Evolutionary conservation across 257 asterid species (phyloP).

Genomic region (Solanum chiquidenum): DNA sequence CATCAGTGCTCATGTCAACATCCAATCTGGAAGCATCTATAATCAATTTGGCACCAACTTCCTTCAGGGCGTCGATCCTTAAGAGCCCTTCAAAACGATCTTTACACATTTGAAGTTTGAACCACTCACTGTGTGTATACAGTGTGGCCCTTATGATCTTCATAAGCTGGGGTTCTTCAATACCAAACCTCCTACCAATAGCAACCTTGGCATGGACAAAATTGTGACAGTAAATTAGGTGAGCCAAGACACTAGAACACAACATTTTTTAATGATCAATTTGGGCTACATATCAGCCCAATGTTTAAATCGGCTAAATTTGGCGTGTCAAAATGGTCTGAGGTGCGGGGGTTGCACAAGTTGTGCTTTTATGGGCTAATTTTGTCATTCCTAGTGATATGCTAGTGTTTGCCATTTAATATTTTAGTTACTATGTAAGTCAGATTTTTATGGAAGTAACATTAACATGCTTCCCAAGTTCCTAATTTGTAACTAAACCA

Average conservation of each 20-base stretch:
- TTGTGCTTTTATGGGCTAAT: neutral
- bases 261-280: neutral
- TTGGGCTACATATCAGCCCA: neutral
- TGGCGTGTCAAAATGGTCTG: neutral
- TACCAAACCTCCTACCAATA: constrained; percentile 72
- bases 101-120: constrained; percentile 94
- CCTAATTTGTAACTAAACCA: neutral
- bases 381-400: neutral
- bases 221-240: neutral
- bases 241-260: neutral
- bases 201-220: constrained; percentile 57
- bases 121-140: constrained; percentile 81
- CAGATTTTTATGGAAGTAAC: neutral
- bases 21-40: constrained; percentile 49
- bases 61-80: constrained; percentile 66
- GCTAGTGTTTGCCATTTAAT: neutral
- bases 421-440: neutral
- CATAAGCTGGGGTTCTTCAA: constrained; percentile 95
- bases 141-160: constrained; percentile 74
- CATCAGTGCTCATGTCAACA: constrained; percentile 49
- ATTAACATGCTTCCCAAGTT: neutral
- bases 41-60: constrained; percentile 43
- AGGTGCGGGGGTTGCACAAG: neutral
- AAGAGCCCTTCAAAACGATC: constrained; percentile 84
- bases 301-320: neutral